Evolutionary conservation across 1,284 basidiomycete species (phyloP), one percentile per base, ranked within the genome.

Genomic region (Tilletia caries): DNA sequence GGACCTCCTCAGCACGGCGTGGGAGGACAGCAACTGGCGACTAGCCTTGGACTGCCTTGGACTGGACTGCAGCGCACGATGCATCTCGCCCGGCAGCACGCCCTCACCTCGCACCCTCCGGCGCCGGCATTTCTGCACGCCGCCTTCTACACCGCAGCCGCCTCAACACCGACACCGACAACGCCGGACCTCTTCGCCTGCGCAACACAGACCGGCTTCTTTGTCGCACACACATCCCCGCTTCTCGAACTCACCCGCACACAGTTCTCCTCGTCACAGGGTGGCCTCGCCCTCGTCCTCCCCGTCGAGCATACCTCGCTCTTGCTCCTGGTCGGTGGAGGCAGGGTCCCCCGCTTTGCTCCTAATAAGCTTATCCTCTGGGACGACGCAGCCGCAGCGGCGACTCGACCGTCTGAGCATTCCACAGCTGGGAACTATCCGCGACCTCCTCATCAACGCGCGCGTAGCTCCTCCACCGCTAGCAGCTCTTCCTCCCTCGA

Each of bases 321-420:
- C 23, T 71, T 79, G 29, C 71, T 79, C 4, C 72, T 80, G 8
- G 79, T 80, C 5, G 79, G 79, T 5, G 79, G 79, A 29, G 79
- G 79, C 18, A 43, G 75, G 2, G 78, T 79, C 23, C 79, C 79
- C 18, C 70, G 74, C 44, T 80, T 77, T 65, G 76, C 79, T 29
- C 79, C 79, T 20, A 80, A 79, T 69, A 80, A 80, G 67, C 76
- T 80, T 37, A 50, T 80, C 13, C 62, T 80, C 6, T 80, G 79
- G 79, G 79, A 80, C 50, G 75, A 80, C 54, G 74, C 73, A 20
- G 58, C 58, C 10, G 77, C 78, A 20, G 67, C 70, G 23, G 69
- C 70, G 8, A 67, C 67, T 0, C 62, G 69, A 4, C 12, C 20
- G 48, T n/a, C 48, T 1, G 3, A 25, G 1, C 12, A n/a, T 6